phyloP scores from a whole-genome alignment of 1,284 basidiomycete genomes.

The Uromyces viciae-fabae region DNA sequence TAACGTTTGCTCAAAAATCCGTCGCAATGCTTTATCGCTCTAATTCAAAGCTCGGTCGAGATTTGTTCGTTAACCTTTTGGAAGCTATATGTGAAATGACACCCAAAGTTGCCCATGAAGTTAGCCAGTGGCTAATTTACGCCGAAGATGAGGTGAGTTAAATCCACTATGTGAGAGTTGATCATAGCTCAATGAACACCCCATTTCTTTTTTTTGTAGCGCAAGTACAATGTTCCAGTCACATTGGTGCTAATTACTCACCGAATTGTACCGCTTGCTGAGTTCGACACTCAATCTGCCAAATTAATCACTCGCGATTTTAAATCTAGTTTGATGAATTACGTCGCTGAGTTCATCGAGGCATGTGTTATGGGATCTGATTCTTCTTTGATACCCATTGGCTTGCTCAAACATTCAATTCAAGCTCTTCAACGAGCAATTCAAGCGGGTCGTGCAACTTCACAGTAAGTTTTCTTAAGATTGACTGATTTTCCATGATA shows the following conservation, averaged over 20 bases:
- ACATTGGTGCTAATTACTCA: slow-evolving; percentile 82
- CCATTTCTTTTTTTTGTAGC: slow-evolving; percentile 51
- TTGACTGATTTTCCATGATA: not conserved
- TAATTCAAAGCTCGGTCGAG: slow-evolving; percentile 65
- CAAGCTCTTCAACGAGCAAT: slow-evolving; percentile 51
- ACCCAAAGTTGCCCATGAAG: slow-evolving; percentile 91
- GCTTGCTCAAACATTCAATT: slow-evolving; percentile 54
- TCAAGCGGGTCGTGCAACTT: slow-evolving; percentile 72
- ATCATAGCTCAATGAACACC: not conserved
- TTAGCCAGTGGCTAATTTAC: slow-evolving; percentile 92
- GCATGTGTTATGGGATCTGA: slow-evolving; percentile 69
- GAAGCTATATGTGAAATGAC: slow-evolving; percentile 84
- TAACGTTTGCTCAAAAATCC: slow-evolving; percentile 60
- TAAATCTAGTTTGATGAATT: slow-evolving; percentile 73
- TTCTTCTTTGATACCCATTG: slow-evolving; percentile 68
- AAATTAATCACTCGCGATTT: slow-evolving; percentile 74
- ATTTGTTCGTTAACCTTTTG: slow-evolving; percentile 82
- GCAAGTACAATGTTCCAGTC: slow-evolving; percentile 93
- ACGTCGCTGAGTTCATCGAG: slow-evolving; percentile 75
- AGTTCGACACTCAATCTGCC: slow-evolving; percentile 86
- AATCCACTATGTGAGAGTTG: slow-evolving; percentile 67
- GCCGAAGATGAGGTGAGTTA: slow-evolving; percentile 74
- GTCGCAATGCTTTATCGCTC: slow-evolving; percentile 39
- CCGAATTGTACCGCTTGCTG: slow-evolving; percentile 70
- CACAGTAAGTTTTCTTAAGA: slow-evolving; percentile 63